Conservation (phyloP, 495 filamentous ascomycete genomes). For the Lasiosphaeriaceae sp. region DNA sequence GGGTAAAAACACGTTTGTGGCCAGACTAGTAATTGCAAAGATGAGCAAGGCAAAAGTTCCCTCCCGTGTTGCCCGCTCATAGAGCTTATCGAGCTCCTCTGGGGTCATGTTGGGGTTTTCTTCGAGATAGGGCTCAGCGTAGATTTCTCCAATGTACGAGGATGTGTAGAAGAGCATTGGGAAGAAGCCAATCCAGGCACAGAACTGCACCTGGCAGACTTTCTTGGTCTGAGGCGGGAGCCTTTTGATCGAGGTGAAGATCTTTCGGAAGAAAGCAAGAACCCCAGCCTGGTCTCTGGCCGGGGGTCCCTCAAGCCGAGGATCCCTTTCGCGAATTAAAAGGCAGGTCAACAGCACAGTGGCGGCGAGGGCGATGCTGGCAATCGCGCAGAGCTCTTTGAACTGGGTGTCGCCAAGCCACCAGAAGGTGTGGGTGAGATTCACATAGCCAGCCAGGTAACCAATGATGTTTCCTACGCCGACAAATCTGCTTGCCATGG, state of each 20-base stretch:
- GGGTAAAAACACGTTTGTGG: slow-evolving; percentile 74
- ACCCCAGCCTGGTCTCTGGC: slow-evolving; percentile 58
- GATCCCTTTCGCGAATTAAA: slow-evolving; percentile 73
- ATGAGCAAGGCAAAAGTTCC: slow-evolving; percentile 85
- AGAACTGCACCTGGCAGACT: slow-evolving; percentile 84
- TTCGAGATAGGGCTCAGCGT: slow-evolving; percentile 74
- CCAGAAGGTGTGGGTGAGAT: slow-evolving; percentile 65
- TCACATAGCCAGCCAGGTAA: slow-evolving; percentile 74
- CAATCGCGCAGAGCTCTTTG: slow-evolving; percentile 81
- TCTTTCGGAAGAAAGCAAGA: slow-evolving; percentile 69
- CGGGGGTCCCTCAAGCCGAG: slow-evolving; percentile 62
- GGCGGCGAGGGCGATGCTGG: slow-evolving; percentile 60
- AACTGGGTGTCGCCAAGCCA: slow-evolving; percentile 84
- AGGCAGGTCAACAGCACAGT: slow-evolving; percentile 65
- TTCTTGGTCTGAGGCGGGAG: slow-evolving; percentile 75
- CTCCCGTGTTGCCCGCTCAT: slow-evolving; percentile 76
- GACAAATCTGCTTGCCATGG: slow-evolving; percentile 76
- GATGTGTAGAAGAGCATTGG: slow-evolving; percentile 92
- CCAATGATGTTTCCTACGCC: slow-evolving; percentile 85
- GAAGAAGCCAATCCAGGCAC: slow-evolving; percentile 93
- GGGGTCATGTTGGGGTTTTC: slow-evolving; percentile 70
- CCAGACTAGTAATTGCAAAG: slow-evolving; percentile 76
- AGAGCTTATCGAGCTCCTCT: slow-evolving; percentile 67
- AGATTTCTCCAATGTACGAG: slow-evolving; percentile 86
- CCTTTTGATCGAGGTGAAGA: slow-evolving; percentile 68